phyloP scores from a whole-genome alignment of 169 alveolate genomes.

The Amoebophrya sp. region DNA sequence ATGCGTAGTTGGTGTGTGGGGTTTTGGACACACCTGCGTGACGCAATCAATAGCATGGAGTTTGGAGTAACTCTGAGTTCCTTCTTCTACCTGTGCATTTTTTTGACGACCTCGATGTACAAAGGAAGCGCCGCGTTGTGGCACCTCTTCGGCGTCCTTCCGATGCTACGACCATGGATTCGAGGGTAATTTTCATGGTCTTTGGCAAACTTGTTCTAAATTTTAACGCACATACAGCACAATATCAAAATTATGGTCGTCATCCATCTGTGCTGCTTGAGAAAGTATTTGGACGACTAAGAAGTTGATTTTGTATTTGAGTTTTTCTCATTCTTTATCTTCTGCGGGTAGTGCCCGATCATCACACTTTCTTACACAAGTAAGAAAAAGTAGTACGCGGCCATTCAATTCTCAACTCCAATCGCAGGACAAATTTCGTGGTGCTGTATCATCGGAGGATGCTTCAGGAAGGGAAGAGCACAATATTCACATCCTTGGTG shows the following conservation, averaged over 20 bases:
- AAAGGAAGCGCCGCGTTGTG: neutral
- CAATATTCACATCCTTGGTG: neutral
- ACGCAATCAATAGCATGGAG: neutral
- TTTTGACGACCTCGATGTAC: neutral
- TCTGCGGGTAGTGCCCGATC: neutral
- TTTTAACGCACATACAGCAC: too few relatives aligned
- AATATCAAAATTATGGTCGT: neutral
- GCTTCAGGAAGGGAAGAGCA: conserved; percentile 10
- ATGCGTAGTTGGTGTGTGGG: neutral
- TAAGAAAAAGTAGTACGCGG: too few relatives aligned
- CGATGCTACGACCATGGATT: neutral
- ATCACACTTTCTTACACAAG: too few relatives aligned
- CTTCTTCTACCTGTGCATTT: neutral
- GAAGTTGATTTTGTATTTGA: neutral
- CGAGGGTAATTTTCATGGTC: neutral
- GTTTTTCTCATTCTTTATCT: neutral
- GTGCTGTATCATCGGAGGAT: neutral
- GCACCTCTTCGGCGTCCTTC: neutral
- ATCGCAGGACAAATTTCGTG: neutral
- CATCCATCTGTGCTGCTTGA: neutral
- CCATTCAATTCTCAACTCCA: too few relatives aligned
- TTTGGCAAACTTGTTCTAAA: neutral
- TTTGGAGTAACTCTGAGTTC: neutral
- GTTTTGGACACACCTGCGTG: neutral
- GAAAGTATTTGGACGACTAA: neutral